These are phyloP conservation scores for Fusarium sp. DNA, from an alignment of 2,329 filamentous ascomycete species.

Conservation along the genomic window DNA sequence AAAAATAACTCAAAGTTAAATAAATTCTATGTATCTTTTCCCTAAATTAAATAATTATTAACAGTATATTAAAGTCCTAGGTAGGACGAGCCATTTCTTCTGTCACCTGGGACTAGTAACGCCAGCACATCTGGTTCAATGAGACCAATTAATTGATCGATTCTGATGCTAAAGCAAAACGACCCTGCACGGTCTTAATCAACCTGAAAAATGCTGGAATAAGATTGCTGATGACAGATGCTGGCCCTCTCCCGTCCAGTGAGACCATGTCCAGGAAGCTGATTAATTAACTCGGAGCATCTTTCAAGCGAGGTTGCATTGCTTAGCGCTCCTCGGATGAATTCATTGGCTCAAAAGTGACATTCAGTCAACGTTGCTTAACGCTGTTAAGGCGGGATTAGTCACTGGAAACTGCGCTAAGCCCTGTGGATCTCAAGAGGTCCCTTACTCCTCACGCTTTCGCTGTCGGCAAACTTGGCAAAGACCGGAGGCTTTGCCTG, in stretches of 20 bases:
- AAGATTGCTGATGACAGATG: too few species aligned
- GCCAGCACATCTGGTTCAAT: too few species aligned
- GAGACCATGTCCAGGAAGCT: neutral
- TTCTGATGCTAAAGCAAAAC: neutral
- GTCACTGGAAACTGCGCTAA: constrained; percentile 6
- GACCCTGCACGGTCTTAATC: too few species aligned
- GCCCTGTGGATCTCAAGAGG: neutral
- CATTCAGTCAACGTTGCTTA: constrained; percentile 15
- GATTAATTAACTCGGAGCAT: constrained; percentile 20
- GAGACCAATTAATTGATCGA: neutral
- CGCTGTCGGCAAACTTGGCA: neutral
- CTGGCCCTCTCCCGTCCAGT: too few species aligned
- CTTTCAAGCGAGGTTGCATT: constrained; percentile 2
- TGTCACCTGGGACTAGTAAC: too few species aligned
- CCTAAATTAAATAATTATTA: too few species aligned
- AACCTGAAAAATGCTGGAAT: too few species aligned
- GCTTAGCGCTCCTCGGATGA: neutral
- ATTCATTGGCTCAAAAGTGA: neutral
- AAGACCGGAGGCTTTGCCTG: neutral
- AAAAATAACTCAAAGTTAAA: too few species aligned
- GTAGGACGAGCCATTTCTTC: too few species aligned
- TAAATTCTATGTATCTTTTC: too few species aligned
- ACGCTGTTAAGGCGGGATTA: constrained; percentile 12
- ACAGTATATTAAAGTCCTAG: too few species aligned
- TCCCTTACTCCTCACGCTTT: neutral